Base-by-base conservation (phyloP, 2,329 filamentous ascomycete species). In the Hyphodiscus sp. region DNA sequence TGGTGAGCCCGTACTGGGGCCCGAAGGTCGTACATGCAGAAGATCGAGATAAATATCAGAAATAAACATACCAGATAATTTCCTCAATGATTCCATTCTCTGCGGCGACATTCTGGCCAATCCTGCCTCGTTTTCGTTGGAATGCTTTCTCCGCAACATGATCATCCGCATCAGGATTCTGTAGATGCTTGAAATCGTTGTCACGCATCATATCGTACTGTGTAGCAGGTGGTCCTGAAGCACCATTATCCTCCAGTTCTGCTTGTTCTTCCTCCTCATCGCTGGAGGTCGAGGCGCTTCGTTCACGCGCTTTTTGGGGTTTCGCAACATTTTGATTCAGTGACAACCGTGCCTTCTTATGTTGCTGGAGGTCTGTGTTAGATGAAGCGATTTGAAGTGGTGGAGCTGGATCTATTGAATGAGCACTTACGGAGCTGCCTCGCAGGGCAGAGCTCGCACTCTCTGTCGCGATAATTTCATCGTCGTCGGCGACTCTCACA, bases 71-170 rank as follows among this genome's bases (percentile, higher is more conserved):
- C 23, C 23, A 95, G 41, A 84, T 87, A 52, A 97, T 87, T 58
- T 85, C 85, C 69, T 96, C 87, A 46, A 97, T 86, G 51, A 97
- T 92, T 1, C 90, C 91, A 62, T 88, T 86, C 41, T 95, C 87
- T 0, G 89, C 86, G 1, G 87, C 81, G 41, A 82, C 77, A 62
- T 96, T 96, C 20, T 87, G 78, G 13, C 81, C 80, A 50, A 80
- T 70, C 41, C 70, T 71, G 69, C 64, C 45, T 74, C 69, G 51
- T 68, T 69, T 63, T 74, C 76, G 65, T 51, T 68, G 49, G 20
- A 89, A 73, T 26, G 79, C 78, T 65, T 88, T 83, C 10, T 83
- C 87, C 26, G 85, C 84, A 48, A 77, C 75, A 50, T 80, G 69
- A 63, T 88, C 84, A 61, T 86, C 83, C 59, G 73, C 69, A 13